Evolutionary conservation across 225 moss, liverwort and hornwort genomes (phyloP), one percentile per base, ranked within the genome.

Genomic region (Polytrichum formosum): DNA sequence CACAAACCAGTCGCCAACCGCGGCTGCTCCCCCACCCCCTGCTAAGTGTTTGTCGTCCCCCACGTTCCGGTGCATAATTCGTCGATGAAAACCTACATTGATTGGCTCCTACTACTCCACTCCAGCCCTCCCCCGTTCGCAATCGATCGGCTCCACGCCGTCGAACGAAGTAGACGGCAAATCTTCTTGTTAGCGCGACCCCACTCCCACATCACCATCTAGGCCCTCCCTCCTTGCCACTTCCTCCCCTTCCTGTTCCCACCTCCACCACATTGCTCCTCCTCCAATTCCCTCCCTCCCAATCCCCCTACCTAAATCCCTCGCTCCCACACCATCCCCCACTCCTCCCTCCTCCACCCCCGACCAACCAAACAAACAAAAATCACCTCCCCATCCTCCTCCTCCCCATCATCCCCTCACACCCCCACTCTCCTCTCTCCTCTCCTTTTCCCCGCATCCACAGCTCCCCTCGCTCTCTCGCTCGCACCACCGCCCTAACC

Each of bases 241-340:
- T 10, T 13, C 62, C 75, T 63, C 76, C 76, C 73, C 76, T 70
- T 71, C 73, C 82, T 73, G 75, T 78, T 80, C 80, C 72, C 78
- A 67, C 76, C 75, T 87, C 87, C 80, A 83, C 87, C 83, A 83
- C 87, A 87, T 87, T 87, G 87, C 78, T 71, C 29, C 73, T 28
- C 65, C 53, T 76, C 25, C 67, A 9, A 53, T 9, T 53, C 21
- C 9, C 54, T 28, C 26, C 54, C 9, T 10, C 13, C 58, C 58
- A 20, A 6, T 22, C 22, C 58, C 58, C n/a, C 22, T 8, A 58
- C 58, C 21, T 20, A 58, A 58, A 58, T 22, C 58, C 58, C 58
- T 20, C 58, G 37, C 62, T 58, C n/a, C 58, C 58, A 58, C 62
- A 62, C 62, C 62, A 26, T 26, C 26, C 26, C 23, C 13, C 23